Percentiles rank a stretch among this genome's conserved stretches.
phyloP scores from a whole-genome alignment of 257 asterid genomes.

The Fraxinus quadrangulata region DNA sequence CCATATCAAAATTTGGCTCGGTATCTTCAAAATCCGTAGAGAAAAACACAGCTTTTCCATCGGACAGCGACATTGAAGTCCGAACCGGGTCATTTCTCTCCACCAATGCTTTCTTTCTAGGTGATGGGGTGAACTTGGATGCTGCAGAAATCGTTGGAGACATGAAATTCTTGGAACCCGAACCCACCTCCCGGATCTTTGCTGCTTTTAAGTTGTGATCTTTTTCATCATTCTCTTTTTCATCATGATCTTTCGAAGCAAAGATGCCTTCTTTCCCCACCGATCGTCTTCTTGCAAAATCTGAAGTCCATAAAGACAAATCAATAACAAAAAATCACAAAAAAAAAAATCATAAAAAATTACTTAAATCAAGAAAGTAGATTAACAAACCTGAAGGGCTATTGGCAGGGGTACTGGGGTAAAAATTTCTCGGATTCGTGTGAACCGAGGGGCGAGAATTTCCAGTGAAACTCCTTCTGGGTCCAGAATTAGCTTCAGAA shows the following conservation, averaged over 20 bases:
- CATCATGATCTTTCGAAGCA: conserved; percentile 40
- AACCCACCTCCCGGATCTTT: conserved; percentile 32
- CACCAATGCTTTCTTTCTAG: conserved; percentile 72
- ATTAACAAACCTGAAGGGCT: conserved; percentile 72
- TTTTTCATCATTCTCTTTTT: conserved; percentile 69
- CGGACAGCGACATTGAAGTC: conserved; percentile 64
- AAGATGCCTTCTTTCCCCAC: conserved; percentile 32
- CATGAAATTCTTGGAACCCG: conserved; percentile 78
- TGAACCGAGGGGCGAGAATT: conserved; percentile 52
- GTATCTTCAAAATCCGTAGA: conserved; percentile 36
- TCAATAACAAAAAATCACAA: conserved; percentile 4
- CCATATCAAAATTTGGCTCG: conserved; percentile 33
- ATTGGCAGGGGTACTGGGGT: conserved; percentile 73
- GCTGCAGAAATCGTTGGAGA: conserved; percentile 95
- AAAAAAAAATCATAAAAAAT: not conserved
- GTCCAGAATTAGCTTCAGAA: conserved; percentile 39
- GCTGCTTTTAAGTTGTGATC: conserved; percentile 34
- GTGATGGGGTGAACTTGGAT: conserved; percentile 81
- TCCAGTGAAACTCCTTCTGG: conserved; percentile 66
- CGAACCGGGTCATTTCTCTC: conserved; percentile 82
- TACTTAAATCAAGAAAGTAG: conserved; percentile 19
- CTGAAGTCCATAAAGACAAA: conserved; percentile 29
- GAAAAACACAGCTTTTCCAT: conserved; percentile 74
- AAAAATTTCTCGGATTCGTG: conserved; percentile 50
- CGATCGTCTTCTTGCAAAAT: conserved; percentile 45